These are phyloP conservation scores for Xylariomycetidae sp. DNA, from an alignment of 2,329 filamentous ascomycete genomes.

Conservation along the genomic window DNA sequence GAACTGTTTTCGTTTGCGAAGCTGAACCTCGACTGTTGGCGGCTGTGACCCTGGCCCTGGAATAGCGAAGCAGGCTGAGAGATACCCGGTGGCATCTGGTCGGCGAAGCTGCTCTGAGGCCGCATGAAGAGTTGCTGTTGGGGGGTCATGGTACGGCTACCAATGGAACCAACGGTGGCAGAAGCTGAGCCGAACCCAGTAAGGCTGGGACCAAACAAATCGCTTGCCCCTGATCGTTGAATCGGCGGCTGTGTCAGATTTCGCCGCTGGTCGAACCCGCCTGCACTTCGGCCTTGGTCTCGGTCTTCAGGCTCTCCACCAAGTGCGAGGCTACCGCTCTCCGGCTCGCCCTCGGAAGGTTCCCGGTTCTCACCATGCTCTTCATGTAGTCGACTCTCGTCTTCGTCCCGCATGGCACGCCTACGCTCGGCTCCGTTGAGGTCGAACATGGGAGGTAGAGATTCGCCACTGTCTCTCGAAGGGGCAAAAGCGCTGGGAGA, in stretches of 20 bases:
- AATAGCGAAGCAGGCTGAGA: constrained; percentile 46
- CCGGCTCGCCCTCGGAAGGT: constrained; percentile 65
- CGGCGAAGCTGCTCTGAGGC: constrained; percentile 52
- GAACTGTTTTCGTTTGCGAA: constrained; percentile 72
- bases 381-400: constrained; percentile 48
- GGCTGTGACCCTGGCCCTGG: constrained; percentile 62
- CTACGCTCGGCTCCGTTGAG: constrained; percentile 75
- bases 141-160: constrained; percentile 69
- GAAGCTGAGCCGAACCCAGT: constrained; percentile 43
- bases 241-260: constrained; percentile 72
- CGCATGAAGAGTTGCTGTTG: constrained; percentile 72
- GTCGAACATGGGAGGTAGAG: constrained; percentile 75
- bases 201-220: constrained; percentile 48
- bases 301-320: constrained; percentile 89
- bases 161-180: constrained; percentile 52
- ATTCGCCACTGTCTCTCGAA: constrained; percentile 15
- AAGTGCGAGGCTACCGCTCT: constrained; percentile 78
- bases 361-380: constrained; percentile 39
- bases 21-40: constrained; percentile 81
- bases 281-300: constrained; percentile 47
- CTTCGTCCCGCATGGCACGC: constrained; percentile 68
- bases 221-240: constrained; percentile 53
- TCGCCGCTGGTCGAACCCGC: constrained; percentile 51
- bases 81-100: constrained; percentile 55
- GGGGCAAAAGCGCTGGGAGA: constrained; percentile 34